Evolutionary conservation across 208 protist genomes (phyloP).

Genomic region (Angomonas ambiguus): DNA sequence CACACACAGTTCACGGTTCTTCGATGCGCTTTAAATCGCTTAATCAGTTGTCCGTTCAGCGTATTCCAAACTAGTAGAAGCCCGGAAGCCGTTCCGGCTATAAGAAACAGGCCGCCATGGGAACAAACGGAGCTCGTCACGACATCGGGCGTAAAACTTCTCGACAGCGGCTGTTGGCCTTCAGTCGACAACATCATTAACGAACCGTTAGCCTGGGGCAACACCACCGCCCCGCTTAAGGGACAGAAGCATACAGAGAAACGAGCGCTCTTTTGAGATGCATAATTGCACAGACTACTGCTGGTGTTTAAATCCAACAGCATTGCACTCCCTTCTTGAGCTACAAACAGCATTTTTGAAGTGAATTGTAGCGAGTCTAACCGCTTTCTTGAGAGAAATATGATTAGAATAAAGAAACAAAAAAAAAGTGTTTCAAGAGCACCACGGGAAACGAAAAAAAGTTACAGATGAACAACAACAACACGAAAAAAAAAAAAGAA

Average conservation of each 20-base stretch:
- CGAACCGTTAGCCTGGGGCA: conserved; percentile 47
- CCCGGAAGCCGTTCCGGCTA: conserved; percentile 53
- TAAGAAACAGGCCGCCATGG: conserved; percentile 54
- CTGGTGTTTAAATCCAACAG: conserved; percentile 54
- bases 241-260: conserved; percentile 49
- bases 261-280: conserved; percentile 19
- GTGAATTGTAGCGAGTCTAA: not conserved
- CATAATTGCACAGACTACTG: conserved; percentile 49
- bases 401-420: conserved; percentile 15
- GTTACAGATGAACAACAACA: not conserved
- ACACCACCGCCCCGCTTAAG: conserved; percentile 24
- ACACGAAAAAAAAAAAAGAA: conserved; percentile 18
- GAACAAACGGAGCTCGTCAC: conserved; percentile 49
- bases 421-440: not conserved
- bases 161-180: conserved; percentile 66
- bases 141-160: conserved; percentile 61
- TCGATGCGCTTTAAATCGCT: conserved; percentile 56
- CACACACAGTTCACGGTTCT: conserved; percentile 49
- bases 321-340: conserved; percentile 32
- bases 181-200: conserved; percentile 51
- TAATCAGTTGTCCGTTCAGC: conserved; percentile 56
- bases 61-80: conserved; percentile 73
- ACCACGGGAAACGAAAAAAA: conserved; percentile 1
- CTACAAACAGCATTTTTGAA: conserved; percentile 67
- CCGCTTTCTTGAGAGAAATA: not conserved